Base-by-base conservation (phyloP, 768 basidiomycete genomes). In the Lactarius tabidus region DNA sequence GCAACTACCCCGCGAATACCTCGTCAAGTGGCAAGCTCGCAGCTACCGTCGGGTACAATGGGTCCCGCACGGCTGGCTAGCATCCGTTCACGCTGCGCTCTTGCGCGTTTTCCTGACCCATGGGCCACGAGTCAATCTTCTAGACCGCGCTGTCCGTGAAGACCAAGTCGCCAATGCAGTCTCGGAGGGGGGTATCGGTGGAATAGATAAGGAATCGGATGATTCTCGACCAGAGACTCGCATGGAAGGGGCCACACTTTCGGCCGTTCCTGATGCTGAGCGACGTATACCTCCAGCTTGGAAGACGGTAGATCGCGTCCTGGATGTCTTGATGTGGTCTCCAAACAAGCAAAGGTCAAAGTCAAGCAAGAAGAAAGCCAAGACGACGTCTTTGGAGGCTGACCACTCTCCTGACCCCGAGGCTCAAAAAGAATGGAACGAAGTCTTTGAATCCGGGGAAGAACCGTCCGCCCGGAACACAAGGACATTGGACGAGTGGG, bases 21-120 rank as follows among this genome's bases (percentile, higher is more conserved):
- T 98, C 15, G 85, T 98, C 62, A 98, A 98, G 74, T 98, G 94
- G 93, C 75, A 75, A 10, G 85, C 81, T 45, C 78, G 89, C 53
- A 91, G 93, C 68, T 98, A 91, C 74, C 79, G 90, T 60, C 84
- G 89, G 51, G 77, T 84, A 14, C 82, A 89, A 73, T 98, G 95
- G 95, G 93, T 97, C 2, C 90, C 93, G 35, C 95, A 98, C 70
- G 86, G 89, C 79, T 98, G 93, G 93, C 79, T 97, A 2, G 78
- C 86, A 35, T 84, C 88, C 12, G 86, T 84, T n/a, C 79, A 84
- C 59, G 72, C 76, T n/a, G 72, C 75, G 14, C 91, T 88, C 72
- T 77, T 97, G 64, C 89, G 88, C 69, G 84, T 91, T 72, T 98
- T 96, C 76, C 77, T 95, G 43, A 69, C 74, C 10, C 78, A 80